Evolutionary conservation across 2,329 filamentous ascomycete species (phyloP).

Genomic region (Sclerotinia trifoliorum): DNA sequence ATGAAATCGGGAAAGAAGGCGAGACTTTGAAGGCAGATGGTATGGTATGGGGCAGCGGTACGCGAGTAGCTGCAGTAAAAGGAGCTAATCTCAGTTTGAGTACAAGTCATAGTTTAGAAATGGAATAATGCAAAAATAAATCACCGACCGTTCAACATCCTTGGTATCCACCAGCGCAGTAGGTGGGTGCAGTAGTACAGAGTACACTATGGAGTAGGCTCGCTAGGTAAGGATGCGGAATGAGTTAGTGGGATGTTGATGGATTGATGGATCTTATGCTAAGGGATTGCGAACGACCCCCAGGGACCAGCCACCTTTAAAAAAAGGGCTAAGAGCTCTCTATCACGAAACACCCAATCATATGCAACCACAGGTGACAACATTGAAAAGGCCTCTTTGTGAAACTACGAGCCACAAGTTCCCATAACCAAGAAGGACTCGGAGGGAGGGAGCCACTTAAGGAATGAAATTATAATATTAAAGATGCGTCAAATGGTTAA

Average conservation of each 20-base stretch:
- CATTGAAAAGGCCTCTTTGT: conserved; percentile 1
- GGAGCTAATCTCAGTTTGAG: conserved; percentile 2
- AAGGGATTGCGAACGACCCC: conserved; percentile 8
- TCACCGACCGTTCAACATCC: conserved; percentile 16
- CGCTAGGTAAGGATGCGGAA: not conserved
- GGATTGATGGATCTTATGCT: not conserved
- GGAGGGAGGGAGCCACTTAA: conserved; percentile 2
- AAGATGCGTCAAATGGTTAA: conserved; percentile 12
- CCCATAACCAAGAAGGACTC: not conserved
- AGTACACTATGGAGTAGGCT: not conserved
- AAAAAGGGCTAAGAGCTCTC: not conserved
- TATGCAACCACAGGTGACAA: not conserved
- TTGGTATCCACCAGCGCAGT: not conserved
- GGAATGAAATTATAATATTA: conserved; percentile 7
- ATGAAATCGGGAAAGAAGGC: conserved; percentile 11
- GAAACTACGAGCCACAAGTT: conserved; percentile 23
- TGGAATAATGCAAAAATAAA: conserved; percentile 19
- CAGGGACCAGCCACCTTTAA: conserved; percentile 13
- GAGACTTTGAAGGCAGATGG: conserved; percentile 15
- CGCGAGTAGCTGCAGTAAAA: conserved; percentile 1
- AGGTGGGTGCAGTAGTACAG: not conserved
- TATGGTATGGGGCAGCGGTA: conserved; percentile 11
- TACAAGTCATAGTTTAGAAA: not conserved
- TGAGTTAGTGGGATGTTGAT: not conserved
- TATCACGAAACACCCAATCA: conserved; percentile 19